phyloP scores from a whole-genome alignment of 2,329 filamentous ascomycete genomes.

The Aspergillus clavatus region DNA sequence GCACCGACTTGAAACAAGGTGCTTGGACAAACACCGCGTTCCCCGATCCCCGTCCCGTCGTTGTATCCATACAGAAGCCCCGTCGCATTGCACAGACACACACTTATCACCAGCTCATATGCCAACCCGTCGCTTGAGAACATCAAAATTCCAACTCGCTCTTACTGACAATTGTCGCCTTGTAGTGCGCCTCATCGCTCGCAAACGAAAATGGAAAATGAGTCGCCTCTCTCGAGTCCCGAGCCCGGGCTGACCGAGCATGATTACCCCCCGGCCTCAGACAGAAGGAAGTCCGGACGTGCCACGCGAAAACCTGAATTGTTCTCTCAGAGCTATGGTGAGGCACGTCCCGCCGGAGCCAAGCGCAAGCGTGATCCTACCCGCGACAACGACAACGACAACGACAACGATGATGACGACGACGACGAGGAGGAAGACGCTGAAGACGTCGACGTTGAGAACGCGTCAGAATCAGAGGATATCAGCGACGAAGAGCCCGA shows the following conservation, averaged over 20 bases:
- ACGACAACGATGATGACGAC: constrained; percentile 25
- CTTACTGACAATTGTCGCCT: constrained; percentile 1
- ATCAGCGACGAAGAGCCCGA: constrained; percentile 38
- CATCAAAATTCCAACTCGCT: neutral
- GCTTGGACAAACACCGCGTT: neutral
- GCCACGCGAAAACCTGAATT: constrained; percentile 40
- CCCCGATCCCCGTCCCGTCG: neutral
- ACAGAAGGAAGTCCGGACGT: constrained; percentile 44
- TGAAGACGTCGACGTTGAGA: constrained; percentile 27
- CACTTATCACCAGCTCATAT: neutral
- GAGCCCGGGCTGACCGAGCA: constrained; percentile 13
- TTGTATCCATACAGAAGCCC: no score
- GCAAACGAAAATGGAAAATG: constrained; percentile 18
- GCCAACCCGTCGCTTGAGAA: neutral
- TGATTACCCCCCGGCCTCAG: constrained; percentile 22
- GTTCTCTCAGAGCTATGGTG: constrained; percentile 36
- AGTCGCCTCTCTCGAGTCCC: constrained; percentile 20
- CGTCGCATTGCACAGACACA: no score
- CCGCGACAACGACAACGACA: constrained; percentile 34
- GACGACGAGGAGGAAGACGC: constrained; percentile 30
- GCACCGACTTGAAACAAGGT: neutral
- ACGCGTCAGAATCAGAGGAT: constrained; percentile 36
- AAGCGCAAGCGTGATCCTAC: constrained; percentile 50
- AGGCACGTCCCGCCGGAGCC: constrained; percentile 24
- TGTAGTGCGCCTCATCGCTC: neutral